Evolutionary conservation across 2,329 filamentous ascomycete species (phyloP), one percentile per base, ranked within the genome.

Genomic region (Rugonectria rugulosa): DNA sequence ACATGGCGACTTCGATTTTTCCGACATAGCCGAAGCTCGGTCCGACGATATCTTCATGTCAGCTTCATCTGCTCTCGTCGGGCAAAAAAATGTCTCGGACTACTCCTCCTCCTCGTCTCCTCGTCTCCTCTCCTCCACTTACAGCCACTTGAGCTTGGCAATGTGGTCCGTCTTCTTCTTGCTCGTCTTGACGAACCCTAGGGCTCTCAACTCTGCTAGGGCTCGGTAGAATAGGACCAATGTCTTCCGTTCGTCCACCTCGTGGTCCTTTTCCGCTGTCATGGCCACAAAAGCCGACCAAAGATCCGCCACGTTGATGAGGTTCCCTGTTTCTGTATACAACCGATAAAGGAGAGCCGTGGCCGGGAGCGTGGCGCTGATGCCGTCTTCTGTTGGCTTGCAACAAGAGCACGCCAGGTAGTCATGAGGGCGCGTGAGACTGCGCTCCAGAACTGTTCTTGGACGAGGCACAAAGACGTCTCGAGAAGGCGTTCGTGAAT

Each of bases 111-210:
- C 17, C n/a, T 37, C 51, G 40, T 57, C 38, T 21, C 27, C 53
- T 45, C 41, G 48, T 59, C 36, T 15, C 31, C 17, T 36, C 24
- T 24, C 19, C 15, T 24, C 21, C 24, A 36, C 38, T 24, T 36
- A 43, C 32, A 95, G 77, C 65, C 94, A 95, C 71, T 90, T 92
- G 86, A 92, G 81, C 78, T 97, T 98, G 32, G 91, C 88, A 64
- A 98, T 79, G 75, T 98, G 94, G 71, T 98, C 95, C 20, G 88
- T 86, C 80, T 96, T 97, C 80, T 93, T 97, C 75, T 89, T 90
- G 69, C 89, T 98, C 58, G 84, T 82, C 77, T 95, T 97, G 58
- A 98, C 83, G 75, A 97, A 89, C 7, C 95, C 95, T 67, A 99
- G 80, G 49, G 88, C 85, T 72, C 88, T 89, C 71, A 99, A 74